Percentiles rank a stretch among this genome's conserved stretches.
Evolutionary conservation across 1,284 basidiomycete genomes (phyloP).

Genomic region (Schizophyllum commune): DNA sequence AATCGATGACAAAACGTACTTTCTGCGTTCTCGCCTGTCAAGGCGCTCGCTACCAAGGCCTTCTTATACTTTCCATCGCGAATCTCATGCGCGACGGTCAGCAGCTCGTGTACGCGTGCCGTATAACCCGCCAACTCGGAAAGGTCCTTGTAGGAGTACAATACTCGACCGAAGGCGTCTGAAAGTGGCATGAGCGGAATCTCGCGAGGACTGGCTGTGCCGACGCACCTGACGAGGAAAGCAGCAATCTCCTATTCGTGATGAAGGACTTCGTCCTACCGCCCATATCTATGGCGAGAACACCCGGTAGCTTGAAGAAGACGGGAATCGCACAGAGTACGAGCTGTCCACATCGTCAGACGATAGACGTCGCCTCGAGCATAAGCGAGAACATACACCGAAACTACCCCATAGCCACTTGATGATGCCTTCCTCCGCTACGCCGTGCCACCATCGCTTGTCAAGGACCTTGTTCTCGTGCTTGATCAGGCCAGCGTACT

Average conservation of each 20-base stretch:
- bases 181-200: background rate
- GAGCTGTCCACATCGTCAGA: slow-evolving; percentile 37
- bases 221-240: slow-evolving; percentile 64
- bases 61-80: slow-evolving; percentile 85
- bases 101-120: slow-evolving; percentile 79
- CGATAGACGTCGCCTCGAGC: background rate
- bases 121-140: slow-evolving; percentile 96
- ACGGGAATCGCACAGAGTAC: slow-evolving; percentile 92
- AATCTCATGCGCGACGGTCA: slow-evolving; percentile 91
- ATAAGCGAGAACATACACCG: slow-evolving; percentile 46
- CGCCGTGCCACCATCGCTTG: slow-evolving; percentile 85
- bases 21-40: slow-evolving; percentile 71
- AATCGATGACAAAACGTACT: slow-evolving; percentile 39
- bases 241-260: slow-evolving; percentile 84
- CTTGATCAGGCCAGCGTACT: slow-evolving; percentile 83
- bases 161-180: slow-evolving; percentile 78
- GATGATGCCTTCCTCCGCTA: slow-evolving; percentile 91
- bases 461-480: slow-evolving; percentile 83
- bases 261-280: slow-evolving; percentile 90
- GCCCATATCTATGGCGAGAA: slow-evolving; percentile 65
- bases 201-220: background rate
- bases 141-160: slow-evolving; percentile 97
- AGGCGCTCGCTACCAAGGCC: slow-evolving; percentile 71
- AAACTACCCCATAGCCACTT: slow-evolving; percentile 98
- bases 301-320: slow-evolving; percentile 83